Percentiles rank a stretch among this genome's conserved stretches.
Conservation (phyloP, 345 rosid genomes). For the Corchorus olitorius region DNA sequence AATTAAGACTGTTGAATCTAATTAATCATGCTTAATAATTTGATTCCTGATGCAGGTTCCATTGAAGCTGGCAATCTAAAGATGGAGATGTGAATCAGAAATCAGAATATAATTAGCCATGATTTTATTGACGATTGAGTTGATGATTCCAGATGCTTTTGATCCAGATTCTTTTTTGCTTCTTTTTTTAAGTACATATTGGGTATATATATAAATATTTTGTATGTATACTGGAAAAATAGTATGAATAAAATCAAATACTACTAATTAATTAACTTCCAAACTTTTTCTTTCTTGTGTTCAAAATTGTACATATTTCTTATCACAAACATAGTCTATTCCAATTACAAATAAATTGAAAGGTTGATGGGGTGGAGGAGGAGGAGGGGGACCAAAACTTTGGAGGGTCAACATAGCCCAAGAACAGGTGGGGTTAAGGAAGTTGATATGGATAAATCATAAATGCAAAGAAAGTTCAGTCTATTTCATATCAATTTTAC, state of each 20-base stretch:
- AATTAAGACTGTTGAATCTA: conserved; percentile 14
- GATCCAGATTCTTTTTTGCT: conserved; percentile 36
- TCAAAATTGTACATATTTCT: not conserved
- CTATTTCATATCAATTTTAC: not conserved
- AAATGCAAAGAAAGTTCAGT: conserved; percentile 5
- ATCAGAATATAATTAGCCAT: not conserved
- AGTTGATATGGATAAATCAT: conserved; percentile 16
- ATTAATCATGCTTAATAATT: not conserved
- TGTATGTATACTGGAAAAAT: conserved; percentile 41
- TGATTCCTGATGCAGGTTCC: conserved; percentile 50
- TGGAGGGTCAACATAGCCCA: not conserved
- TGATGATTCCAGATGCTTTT: conserved; percentile 25
- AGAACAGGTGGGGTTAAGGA: conserved; percentile 20
- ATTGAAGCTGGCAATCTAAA: conserved; percentile 50
- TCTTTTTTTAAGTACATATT: conserved; percentile 28
- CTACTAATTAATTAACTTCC: conserved; percentile 25
- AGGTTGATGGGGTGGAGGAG: conserved; percentile 16
- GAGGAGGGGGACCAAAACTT: conserved; percentile 20
- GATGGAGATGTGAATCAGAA: conserved; percentile 57
- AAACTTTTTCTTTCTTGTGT: conserved; percentile 7
- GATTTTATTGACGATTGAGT: conserved; percentile 21
- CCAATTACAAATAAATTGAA: not conserved
- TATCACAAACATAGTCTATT: conserved; percentile 11
- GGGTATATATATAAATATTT: conserved; percentile 22
- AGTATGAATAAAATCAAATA: conserved; percentile 41